A percentile compares a stretch with the other conserved stretches of the same genome.
Conservation (phyloP, 306 rosid species). For the Quillaja saponaria region DNA sequence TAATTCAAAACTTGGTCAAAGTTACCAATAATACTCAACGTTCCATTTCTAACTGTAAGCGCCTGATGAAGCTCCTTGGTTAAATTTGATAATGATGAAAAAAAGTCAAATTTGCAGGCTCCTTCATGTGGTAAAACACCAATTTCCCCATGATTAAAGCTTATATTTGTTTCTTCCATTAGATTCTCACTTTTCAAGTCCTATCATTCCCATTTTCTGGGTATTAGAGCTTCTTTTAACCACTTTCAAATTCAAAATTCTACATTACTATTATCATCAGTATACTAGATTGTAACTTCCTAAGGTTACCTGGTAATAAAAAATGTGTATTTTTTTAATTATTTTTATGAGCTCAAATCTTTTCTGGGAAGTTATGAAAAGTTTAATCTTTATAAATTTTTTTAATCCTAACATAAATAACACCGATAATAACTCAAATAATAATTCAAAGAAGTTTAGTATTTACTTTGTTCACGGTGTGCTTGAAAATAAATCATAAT, state of each 20-base stretch:
- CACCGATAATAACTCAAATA: no score
- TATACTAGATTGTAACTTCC: no score
- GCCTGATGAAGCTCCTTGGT: constrained; percentile 31
- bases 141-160: constrained; percentile 31
- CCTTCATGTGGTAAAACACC: constrained; percentile 16
- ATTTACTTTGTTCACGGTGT: neutral
- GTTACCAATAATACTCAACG: constrained; percentile 24
- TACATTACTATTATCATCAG: no score
- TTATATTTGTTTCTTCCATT: constrained; percentile 25
- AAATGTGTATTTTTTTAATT: no score
- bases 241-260: constrained; percentile 33
- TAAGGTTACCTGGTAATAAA: no score
- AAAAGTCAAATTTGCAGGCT: constrained; percentile 38
- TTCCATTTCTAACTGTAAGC: neutral
- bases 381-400: no score
- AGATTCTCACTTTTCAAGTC: constrained; percentile 15
- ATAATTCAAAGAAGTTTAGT: no score
- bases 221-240: constrained; percentile 17
- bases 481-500: neutral
- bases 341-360: no score
- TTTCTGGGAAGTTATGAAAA: no score
- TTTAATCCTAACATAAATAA: no score
- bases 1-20: no score
- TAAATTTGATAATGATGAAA: constrained; percentile 33
- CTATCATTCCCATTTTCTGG: constrained; percentile 34